Evolutionary conservation across 2,329 filamentous ascomycete genomes (phyloP), one percentile per base, ranked within the genome.

Genomic region (Capronia coronata): DNA sequence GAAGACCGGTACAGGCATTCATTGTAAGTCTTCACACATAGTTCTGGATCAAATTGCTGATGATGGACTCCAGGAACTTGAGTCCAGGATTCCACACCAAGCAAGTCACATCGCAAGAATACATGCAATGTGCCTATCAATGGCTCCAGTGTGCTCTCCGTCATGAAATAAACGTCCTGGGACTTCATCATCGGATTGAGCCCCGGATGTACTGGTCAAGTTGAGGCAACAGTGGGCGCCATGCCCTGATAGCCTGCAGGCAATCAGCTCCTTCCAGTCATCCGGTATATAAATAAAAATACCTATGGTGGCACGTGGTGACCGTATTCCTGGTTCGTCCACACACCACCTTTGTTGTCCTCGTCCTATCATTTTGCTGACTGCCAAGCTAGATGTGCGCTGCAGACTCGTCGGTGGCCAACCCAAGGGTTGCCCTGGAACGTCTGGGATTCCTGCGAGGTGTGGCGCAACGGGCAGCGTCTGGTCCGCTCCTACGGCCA

Each of bases 221-320:
- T 37, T 37, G 34, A 37, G 34, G 11, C 34, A n/a, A 16, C 6
- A 18, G 5, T 37, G 14, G 34, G 4, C n/a, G 16, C 1, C 34
- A 32, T 37, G 34, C n/a, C n/a, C 3, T 32, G 29, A 32, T 3
- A 32, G 29, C 29, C 29, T 32, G 13, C 29, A 11, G 29, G 29
- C 34, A 37, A 37, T 6, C 34, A 18, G 34, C n/a, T 18, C 34
- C 1, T 37, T 37, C 34, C 2, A 18, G 34, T 7, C 34, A 7
- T 18, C 34, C 34, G 34, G 34, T 37, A 37, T 37, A 37, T 19
- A 37, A 37, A 37, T 19, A 37, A 37, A 37, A 11, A 37, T 37
- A 18, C 34, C 13, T 37, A 37, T 37, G 34, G 34, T 37, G 34
- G 34, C 34, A 16, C 3, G 5, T 9, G 6, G 3, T 19, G 7